Evolutionary conservation across 495 filamentous ascomycete genomes (phyloP).

Genomic region (Podospora comata): DNA sequence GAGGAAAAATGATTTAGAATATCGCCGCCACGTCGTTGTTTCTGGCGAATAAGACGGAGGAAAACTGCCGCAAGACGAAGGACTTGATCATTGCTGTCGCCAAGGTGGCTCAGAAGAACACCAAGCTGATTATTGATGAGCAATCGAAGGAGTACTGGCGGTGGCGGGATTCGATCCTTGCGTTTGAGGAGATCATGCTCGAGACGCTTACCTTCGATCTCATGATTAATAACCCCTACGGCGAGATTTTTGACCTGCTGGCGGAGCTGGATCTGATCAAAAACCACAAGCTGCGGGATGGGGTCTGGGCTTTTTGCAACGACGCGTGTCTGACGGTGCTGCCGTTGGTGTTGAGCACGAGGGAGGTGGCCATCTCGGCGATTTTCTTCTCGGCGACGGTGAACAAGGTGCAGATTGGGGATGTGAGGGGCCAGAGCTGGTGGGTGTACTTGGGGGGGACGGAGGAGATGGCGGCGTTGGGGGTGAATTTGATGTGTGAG

Average conservation of each 20-base stretch:
- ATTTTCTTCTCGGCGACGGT: slow-evolving; percentile 80
- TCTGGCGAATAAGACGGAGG: slow-evolving; percentile 93
- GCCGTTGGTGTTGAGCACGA: slow-evolving; percentile 74
- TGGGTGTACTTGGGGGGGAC: slow-evolving; percentile 69
- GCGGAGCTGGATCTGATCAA: slow-evolving; percentile 64
- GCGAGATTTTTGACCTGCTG: slow-evolving; percentile 73
- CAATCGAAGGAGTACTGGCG: slow-evolving; percentile 95
- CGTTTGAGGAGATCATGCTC: slow-evolving; percentile 85
- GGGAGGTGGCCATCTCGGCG: slow-evolving; percentile 77
- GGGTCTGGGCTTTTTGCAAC: slow-evolving; percentile 89
- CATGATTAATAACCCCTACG: slow-evolving; percentile 79
- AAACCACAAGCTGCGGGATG: slow-evolving; percentile 72
- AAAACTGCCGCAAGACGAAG: slow-evolving; percentile 89
- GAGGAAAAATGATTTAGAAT: slow-evolving; percentile 40
- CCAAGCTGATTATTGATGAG: slow-evolving; percentile 81
- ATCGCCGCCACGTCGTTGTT: slow-evolving; percentile 88
- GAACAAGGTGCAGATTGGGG: slow-evolving; percentile 61
- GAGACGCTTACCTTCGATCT: slow-evolving; percentile 94
- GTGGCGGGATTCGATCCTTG: slow-evolving; percentile 90
- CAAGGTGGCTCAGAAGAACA: slow-evolving; percentile 90
- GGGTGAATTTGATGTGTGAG: slow-evolving; percentile 67
- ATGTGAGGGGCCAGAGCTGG: slow-evolving; percentile 78
- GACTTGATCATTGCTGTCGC: slow-evolving; percentile 90
- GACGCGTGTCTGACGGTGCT: slow-evolving; percentile 80
- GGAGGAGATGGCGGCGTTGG: slow-evolving; percentile 59